A percentile compares a stretch with the other conserved stretches of the same genome.
Conservation (phyloP, 208 protist genomes). For the Leishmania aethiopica region DNA sequence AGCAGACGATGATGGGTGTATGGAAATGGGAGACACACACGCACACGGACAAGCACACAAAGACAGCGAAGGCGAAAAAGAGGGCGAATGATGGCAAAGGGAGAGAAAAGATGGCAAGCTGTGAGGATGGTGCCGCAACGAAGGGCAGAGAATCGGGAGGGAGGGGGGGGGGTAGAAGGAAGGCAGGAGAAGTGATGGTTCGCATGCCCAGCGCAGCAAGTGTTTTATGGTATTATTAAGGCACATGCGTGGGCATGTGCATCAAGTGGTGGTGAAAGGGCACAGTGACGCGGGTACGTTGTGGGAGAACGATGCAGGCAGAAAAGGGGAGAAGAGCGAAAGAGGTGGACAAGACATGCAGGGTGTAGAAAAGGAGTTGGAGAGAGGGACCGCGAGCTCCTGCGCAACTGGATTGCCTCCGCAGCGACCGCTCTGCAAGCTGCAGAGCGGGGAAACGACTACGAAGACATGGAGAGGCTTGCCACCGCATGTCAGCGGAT, state of each 20-base stretch:
- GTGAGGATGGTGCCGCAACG: neutral
- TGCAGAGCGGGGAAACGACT: neutral
- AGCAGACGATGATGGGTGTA: neutral
- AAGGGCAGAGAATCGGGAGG: neutral
- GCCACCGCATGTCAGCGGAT: neutral
- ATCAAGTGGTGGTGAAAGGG: neutral
- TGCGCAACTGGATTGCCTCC: neutral
- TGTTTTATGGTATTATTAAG: neutral
- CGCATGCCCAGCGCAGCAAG: neutral
- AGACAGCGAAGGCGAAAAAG: neutral
- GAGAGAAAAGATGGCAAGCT: constrained; percentile 9
- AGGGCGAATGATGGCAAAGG: neutral
- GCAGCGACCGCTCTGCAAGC: neutral
- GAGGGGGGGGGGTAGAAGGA: neutral
- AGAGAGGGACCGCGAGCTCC: neutral
- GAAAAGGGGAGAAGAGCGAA: neutral
- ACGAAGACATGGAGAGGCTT: neutral
- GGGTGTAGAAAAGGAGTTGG: neutral
- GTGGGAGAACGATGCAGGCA: neutral
- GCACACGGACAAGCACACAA: neutral
- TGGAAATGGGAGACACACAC: neutral
- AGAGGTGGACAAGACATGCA: neutral
- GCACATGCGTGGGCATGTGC: neutral
- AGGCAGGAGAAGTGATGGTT: constrained; percentile 1
- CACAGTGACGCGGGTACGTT: neutral